These are phyloP conservation scores for Diaporthe helianthi DNA, from an alignment of 2,329 filamentous ascomycete genomes.

Conservation along the genomic window DNA sequence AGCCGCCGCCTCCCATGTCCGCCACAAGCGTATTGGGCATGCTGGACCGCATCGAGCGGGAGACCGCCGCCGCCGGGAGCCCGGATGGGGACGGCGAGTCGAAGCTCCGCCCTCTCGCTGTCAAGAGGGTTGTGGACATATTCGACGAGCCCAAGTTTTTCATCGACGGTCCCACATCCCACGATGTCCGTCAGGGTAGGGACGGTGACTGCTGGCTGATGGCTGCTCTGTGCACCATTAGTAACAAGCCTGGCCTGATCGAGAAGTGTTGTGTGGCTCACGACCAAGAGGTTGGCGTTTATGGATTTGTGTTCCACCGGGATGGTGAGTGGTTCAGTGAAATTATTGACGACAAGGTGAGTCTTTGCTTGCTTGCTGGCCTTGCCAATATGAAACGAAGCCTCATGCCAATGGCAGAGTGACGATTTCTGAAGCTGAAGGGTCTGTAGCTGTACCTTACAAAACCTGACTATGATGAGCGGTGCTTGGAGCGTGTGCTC, in stretches of 20 bases:
- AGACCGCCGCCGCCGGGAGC: not conserved
- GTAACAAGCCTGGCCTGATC: constrained; percentile 75
- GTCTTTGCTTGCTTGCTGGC: not conserved
- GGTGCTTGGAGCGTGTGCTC: constrained; percentile 54
- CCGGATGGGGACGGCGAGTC: constrained; percentile 33
- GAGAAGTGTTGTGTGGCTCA: constrained; percentile 76
- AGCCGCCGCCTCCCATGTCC: constrained; percentile 29
- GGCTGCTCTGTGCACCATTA: constrained; percentile 78
- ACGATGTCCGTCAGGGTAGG: constrained; percentile 79
- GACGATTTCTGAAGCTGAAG: not conserved
- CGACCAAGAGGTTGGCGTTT: constrained; percentile 78
- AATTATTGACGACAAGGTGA: constrained; percentile 62
- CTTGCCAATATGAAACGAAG: too few relatives aligned
- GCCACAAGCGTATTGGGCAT: constrained; percentile 9
- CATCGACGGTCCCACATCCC: constrained; percentile 76
- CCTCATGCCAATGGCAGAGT: not conserved
- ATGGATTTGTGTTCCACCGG: constrained; percentile 84
- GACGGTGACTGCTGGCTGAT: constrained; percentile 89
- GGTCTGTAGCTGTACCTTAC: constrained; percentile 55
- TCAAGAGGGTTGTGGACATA: constrained; percentile 76
- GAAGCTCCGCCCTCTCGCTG: constrained; percentile 54
- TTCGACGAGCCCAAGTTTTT: constrained; percentile 81
- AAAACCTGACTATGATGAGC: constrained; percentile 68
- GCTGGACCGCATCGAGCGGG: constrained; percentile 25
- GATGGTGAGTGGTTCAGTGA: constrained; percentile 76